These are phyloP conservation scores for Fusarium secorum DNA, from an alignment of 2,329 filamentous ascomycete genomes.

Conservation along the genomic window DNA sequence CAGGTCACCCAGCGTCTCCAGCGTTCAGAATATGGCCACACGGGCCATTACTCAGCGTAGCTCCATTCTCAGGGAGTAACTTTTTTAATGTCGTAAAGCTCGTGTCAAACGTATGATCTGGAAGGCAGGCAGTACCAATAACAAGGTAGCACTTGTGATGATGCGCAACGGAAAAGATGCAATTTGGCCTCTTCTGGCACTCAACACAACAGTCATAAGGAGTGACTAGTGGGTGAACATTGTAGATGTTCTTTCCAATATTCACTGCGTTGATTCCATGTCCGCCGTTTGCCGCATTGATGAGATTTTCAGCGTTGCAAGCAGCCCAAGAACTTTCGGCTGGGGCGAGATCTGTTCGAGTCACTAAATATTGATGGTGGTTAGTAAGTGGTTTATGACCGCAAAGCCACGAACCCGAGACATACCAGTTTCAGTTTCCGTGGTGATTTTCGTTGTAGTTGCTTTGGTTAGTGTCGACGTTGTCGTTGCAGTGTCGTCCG, in stretches of 20 bases:
- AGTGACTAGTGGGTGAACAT: too few relatives aligned
- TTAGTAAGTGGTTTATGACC: not conserved
- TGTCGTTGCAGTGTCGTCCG: not conserved
- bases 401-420: rapidly evolving
- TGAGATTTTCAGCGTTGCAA: not conserved
- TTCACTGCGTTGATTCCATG: not conserved
- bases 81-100: not conserved
- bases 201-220: not conserved
- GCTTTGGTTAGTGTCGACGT: not conserved
- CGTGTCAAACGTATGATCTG: not conserved
- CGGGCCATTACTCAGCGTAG: not conserved
- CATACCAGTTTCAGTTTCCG: not conserved
- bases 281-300: not conserved
- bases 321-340: not conserved
- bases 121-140: not conserved
- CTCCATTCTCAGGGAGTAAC: not conserved
- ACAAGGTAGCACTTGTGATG: not conserved
- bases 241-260: not conserved
- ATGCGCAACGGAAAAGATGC: not conserved
- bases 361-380: not conserved
- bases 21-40: not conserved
- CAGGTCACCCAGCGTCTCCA: not conserved
- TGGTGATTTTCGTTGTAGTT: not conserved
- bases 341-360: not conserved
- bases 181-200: not conserved